Evolutionary conservation across 116 monocot genomes (phyloP).

Genomic region (Thalassia testudinum): DNA sequence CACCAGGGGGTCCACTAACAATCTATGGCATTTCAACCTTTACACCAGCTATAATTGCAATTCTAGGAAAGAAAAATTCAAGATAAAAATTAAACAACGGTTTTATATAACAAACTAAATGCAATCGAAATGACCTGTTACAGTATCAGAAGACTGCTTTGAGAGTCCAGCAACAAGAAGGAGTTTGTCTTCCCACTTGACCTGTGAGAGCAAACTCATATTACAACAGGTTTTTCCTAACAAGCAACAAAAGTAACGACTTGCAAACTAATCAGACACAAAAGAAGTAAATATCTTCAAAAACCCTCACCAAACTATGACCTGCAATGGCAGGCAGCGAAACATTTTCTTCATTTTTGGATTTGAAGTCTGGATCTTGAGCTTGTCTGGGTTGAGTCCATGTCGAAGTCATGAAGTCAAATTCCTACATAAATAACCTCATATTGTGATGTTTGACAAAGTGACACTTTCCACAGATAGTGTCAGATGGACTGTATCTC

Average conservation of each 20-base stretch:
- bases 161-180: conserved; percentile 59
- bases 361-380: no score
- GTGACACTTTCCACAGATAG: neutral
- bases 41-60: no score
- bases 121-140: conserved; percentile 33
- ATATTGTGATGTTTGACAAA: conserved; percentile 3
- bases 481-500: neutral
- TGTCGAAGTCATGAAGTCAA: conserved; percentile 56
- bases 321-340: conserved; percentile 48
- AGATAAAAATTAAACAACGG: no score
- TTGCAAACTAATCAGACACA: neutral
- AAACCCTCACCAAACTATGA: conserved; percentile 55
- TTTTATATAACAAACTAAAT: no score
- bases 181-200: conserved; percentile 62
- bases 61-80: no score
- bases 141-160: conserved; percentile 37
- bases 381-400: conserved; percentile 26
- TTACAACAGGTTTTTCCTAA: neutral
- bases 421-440: conserved; percentile 31
- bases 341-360: neutral
- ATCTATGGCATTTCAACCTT: no score
- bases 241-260: neutral
- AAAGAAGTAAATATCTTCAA: neutral
- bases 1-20: no score
- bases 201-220: conserved; percentile 20